Evolutionary conservation across 495 filamentous ascomycete genomes (phyloP), one percentile per base, ranked within the genome.

Genomic region (Trichoderma gamsii): DNA sequence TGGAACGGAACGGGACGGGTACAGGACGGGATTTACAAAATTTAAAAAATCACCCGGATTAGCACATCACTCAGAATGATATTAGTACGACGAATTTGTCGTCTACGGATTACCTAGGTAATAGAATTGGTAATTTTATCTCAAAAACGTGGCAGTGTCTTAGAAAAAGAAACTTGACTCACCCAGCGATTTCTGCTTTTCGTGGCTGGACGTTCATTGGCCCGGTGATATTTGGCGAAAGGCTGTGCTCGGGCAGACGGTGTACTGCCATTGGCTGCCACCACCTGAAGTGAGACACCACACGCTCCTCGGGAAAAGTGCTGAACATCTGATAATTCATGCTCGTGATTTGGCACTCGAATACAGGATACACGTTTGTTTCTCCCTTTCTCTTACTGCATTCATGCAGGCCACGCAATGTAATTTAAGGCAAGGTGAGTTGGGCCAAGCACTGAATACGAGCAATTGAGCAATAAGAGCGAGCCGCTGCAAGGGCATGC

Each of bases 11-110:
- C 15, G 3, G 56, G 3, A 6, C 5, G n/a, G 25, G 56, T 1
- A 61, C 56, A 61, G 56, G 56, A 61, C 25, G 56, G 56, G 56
- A 61, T 32, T 61, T 25, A 61, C 56, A 61, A 61, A 61, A 61
- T 29, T 16, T 29, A 29, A 27, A 32, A 61, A 61, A 13, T 15
- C 56, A 21, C 56, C 25, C 25, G 56, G 56, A 61, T 27, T 21
- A 56, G 43, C 56, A 61, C n/a, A 61, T 61, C 56, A 61, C 56
- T 29, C 56, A 61, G 56, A 61, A 61, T 61, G 56, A 25, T 21
- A 61, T 29, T 61, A 61, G 1, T 23, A 16, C 52, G 52, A 61
- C 25, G 16, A 32, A 3, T 61, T 61, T 16, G 25, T 61, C 56
- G 56, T 61, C 23, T 59, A 59, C 9, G 21, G 51, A 59, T 12